Base-by-base conservation (phyloP, 2,329 filamentous ascomycete species). In the Thermothelomyces thermophilus region DNA sequence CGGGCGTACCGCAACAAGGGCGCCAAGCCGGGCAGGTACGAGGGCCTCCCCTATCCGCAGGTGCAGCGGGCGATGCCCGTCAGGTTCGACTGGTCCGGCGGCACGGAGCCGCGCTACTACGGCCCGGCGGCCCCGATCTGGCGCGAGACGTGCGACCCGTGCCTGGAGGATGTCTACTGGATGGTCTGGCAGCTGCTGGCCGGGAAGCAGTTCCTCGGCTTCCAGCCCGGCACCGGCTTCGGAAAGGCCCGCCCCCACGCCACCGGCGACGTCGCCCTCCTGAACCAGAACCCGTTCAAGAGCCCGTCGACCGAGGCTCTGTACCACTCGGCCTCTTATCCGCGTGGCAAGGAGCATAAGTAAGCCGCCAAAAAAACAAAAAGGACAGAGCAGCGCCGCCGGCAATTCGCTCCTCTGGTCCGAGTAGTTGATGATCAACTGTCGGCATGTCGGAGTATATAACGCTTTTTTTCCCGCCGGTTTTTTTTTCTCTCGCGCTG, bases 81-180 rank as follows among this genome's bases (percentile, higher is more conserved):
- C 2, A 17, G 14, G 24, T 39, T 55, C 13, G 54, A 57, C 46
- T 46, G 37, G 35, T 47, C 56, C 5, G 41, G 37, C 26, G 30
- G 30, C 4, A 20, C 37, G 8, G 43, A 41, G 34, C 49, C 53
- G 13, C 45, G 49, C 2, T 54, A 55, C 28, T 53, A 30, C 20
- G 59, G 59, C 20, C 51, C 52, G 13, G 17, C 37, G 1, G 34
- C 56, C 0, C 57, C 57, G 3, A 1, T 62, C 14, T 62, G 61
- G 60, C n/a, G 8, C 10, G 52, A 59, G 41, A 48, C 51, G 9
- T 46, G 48, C 19, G 60, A 63, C 9, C 60, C 61, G 9, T 47
- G 42, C 13, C 45, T 56, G 8, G 60, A 62, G 51, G 60, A 63
- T 41, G 56, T 63, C 10, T 53, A 59, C 41, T 59, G 54, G 49